phyloP scores from a whole-genome alignment of 1,284 basidiomycete species.

The Golubevia pallescens region DNA sequence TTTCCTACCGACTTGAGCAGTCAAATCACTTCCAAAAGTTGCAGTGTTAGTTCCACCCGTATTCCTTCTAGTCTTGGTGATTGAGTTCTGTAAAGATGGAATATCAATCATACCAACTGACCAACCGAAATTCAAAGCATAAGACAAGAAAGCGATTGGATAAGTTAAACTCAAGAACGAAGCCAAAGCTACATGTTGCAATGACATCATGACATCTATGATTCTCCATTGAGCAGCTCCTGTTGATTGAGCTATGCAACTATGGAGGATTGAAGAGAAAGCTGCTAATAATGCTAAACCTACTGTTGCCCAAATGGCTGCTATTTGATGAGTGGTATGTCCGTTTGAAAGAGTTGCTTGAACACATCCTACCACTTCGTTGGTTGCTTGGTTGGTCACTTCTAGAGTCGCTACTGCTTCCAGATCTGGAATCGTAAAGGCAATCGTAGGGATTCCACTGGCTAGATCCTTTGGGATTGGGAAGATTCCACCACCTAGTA shows the following conservation, averaged over 20 bases:
- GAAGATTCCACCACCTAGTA: slow-evolving; percentile 32
- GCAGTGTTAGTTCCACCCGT: slow-evolving; percentile 77
- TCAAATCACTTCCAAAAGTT: slow-evolving; percentile 35
- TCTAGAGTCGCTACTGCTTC: slow-evolving; percentile 86
- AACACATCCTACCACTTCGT: slow-evolving; percentile 80
- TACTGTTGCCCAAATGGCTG: slow-evolving; percentile 79
- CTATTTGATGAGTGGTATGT: slow-evolving; percentile 76
- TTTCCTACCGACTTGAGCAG: slow-evolving; percentile 36
- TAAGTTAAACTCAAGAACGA: slow-evolving; percentile 84
- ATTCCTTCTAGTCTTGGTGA: slow-evolving; percentile 78
- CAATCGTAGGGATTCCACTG: slow-evolving; percentile 74
- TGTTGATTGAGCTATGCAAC: slow-evolving; percentile 66
- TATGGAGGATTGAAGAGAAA: slow-evolving; percentile 74
- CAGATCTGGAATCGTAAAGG: slow-evolving; percentile 85
- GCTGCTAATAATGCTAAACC: slow-evolving; percentile 75
- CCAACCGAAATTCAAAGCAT: slow-evolving; percentile 87
- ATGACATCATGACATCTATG: slow-evolving; percentile 80
- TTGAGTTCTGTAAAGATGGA: slow-evolving; percentile 75
- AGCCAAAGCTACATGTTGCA: slow-evolving; percentile 79
- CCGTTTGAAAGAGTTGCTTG: slow-evolving; percentile 91
- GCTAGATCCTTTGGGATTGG: slow-evolving; percentile 33
- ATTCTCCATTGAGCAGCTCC: slow-evolving; percentile 70
- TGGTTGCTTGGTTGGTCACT: slow-evolving; percentile 74
- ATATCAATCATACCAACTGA: slow-evolving; percentile 79
- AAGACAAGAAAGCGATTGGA: slow-evolving; percentile 79